Evolutionary conservation across 2,329 filamentous ascomycete species (phyloP).

Genomic region (Calonectria naviculata): DNA sequence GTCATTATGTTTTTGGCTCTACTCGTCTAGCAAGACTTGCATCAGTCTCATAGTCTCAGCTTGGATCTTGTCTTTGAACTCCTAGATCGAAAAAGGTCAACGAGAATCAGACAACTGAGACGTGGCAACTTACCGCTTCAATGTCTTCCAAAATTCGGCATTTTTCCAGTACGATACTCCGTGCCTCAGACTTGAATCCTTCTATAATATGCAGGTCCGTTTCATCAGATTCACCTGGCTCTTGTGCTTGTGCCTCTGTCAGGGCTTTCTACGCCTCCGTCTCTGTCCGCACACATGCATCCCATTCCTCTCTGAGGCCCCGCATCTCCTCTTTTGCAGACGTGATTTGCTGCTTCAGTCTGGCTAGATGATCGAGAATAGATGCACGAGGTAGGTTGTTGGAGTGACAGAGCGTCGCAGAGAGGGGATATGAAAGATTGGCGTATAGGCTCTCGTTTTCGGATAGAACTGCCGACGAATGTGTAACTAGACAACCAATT

Average conservation of each 20-base stretch:
- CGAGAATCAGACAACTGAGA: fast-evolving
- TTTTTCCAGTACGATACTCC: conserved; percentile 35
- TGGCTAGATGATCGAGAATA: conserved; percentile 38
- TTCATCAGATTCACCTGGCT: background rate
- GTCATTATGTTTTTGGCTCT: background rate
- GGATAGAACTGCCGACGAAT: conserved; percentile 27
- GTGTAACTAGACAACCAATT: conserved; percentile 31
- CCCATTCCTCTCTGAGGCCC: conserved; percentile 38
- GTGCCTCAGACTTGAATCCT: conserved; percentile 33
- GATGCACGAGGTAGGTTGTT: conserved; percentile 36
- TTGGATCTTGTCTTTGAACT: conserved; percentile 41
- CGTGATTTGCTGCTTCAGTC: conserved; percentile 33
- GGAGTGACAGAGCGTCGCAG: conserved; percentile 45
- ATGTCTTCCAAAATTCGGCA: conserved; percentile 37
- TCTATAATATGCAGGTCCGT: background rate
- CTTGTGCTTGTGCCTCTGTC: background rate
- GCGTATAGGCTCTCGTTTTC: conserved; percentile 40
- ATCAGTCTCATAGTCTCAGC: conserved; percentile 41
- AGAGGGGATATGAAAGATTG: conserved; percentile 46
- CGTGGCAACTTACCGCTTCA: conserved; percentile 37
- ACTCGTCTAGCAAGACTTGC: conserved; percentile 36
- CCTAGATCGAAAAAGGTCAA: conserved; percentile 31
- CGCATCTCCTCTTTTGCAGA: conserved; percentile 38
- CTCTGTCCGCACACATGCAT: conserved; percentile 35
- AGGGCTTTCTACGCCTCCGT: conserved; percentile 32